These are phyloP conservation scores for Wallacemonas sp. DNA, from an alignment of 208 protist genomes.

Conservation along the genomic window DNA sequence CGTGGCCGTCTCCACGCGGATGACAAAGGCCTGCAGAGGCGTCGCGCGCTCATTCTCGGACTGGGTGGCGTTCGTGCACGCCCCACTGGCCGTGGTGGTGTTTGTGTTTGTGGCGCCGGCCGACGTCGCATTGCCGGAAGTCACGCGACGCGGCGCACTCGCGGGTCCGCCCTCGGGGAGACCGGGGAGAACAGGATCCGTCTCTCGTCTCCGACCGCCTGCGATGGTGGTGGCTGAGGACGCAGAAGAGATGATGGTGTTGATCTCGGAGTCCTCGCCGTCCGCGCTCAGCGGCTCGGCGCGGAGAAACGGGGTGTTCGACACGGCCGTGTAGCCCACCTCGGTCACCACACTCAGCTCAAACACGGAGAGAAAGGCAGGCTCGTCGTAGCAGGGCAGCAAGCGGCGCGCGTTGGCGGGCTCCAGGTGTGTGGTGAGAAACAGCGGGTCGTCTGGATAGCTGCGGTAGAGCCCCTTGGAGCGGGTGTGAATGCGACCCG, in stretches of 20 bases:
- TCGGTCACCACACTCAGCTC: slow-evolving; percentile 54
- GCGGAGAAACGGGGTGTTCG: slow-evolving; percentile 47
- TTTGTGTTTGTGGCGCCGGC: no score
- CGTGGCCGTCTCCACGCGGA: not conserved
- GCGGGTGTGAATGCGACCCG: slow-evolving; percentile 32
- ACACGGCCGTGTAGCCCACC: slow-evolving; percentile 33
- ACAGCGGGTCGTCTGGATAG: slow-evolving; percentile 27
- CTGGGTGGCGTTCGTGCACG: no score
- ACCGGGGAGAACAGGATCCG: no score
- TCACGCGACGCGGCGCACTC: no score
- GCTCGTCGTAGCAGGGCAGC: slow-evolving; percentile 80
- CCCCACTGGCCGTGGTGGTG: no score
- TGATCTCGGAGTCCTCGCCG: no score
- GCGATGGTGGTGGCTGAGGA: no score
- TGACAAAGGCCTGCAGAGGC: not conserved
- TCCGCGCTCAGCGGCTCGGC: slow-evolving; percentile 30
- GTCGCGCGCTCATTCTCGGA: not conserved
- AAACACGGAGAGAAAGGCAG: slow-evolving; percentile 50
- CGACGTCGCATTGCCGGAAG: no score
- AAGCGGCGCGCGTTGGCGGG: slow-evolving; percentile 56
- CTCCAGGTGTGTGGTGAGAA: slow-evolving; percentile 69
- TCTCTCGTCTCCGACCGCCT: no score
- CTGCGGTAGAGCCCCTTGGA: slow-evolving; percentile 48
- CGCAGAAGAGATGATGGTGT: no score
- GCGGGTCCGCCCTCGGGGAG: no score